These are phyloP conservation scores for Yamadazyma ubonensis DNA, from an alignment of 805 yeast species.

Conservation along the genomic window DNA sequence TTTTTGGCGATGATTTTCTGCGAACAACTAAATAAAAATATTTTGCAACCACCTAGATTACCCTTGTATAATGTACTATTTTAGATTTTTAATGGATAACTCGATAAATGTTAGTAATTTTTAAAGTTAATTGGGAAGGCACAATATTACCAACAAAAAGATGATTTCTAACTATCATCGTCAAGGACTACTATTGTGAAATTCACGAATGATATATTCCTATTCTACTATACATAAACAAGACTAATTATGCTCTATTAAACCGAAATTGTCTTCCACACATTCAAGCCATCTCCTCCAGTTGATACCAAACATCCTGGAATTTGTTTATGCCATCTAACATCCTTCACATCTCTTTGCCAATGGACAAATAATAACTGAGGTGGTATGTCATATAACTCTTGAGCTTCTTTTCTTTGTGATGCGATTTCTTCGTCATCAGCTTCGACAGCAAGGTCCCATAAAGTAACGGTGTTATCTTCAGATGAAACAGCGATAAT, in stretches of 20 bases:
- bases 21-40: neutral
- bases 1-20: constrained; percentile 1
- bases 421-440: constrained; percentile 94
- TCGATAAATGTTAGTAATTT: too few relatives aligned
- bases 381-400: constrained; percentile 88
- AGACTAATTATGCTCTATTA: constrained; percentile 29
- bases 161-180: too few relatives aligned
- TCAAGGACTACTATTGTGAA: too few relatives aligned
- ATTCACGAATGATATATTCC: neutral
- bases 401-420: constrained; percentile 75
- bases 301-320: constrained; percentile 95
- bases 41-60: neutral
- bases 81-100: too few relatives aligned
- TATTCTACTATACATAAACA: neutral
- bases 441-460: constrained; percentile 99
- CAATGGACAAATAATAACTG: constrained; percentile 95
- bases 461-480: constrained; percentile 93
- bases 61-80: too few relatives aligned
- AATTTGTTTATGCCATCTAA: constrained; percentile 95
- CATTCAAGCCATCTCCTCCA: constrained; percentile 90
- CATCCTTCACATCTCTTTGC: constrained; percentile 97
- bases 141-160: too few relatives aligned
- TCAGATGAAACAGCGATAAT: constrained; percentile 94
- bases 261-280: constrained; percentile 97
- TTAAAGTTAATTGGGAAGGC: too few relatives aligned